Conservation (phyloP, 225 moss, liverwort and hornwort genomes). For the Rhytidiadelphus loreus region DNA sequence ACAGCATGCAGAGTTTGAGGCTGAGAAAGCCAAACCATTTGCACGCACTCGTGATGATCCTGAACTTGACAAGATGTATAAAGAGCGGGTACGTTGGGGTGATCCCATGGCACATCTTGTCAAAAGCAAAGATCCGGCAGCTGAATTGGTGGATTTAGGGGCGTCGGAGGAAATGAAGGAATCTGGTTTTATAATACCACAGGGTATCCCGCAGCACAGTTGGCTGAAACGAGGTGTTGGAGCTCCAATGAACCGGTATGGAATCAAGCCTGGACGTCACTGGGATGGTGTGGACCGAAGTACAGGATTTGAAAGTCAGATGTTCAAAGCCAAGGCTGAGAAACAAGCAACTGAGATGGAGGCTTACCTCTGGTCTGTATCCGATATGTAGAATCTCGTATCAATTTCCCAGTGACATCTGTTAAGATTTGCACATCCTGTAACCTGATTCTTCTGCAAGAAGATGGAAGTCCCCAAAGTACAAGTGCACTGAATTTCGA, state of each 20-base stretch:
- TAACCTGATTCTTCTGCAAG: neutral
- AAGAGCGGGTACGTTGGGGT: constrained; percentile 68
- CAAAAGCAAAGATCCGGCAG: constrained; percentile 41
- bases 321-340: constrained; percentile 90
- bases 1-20: constrained; percentile 56
- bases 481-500: neutral
- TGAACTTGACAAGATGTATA: constrained; percentile 66
- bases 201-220: constrained; percentile 75
- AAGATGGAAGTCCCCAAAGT: neutral
- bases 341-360: constrained; percentile 78
- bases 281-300: constrained; percentile 98
- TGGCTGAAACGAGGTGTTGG: constrained; percentile 75
- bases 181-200: constrained; percentile 84
- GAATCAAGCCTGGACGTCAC: constrained; percentile 86
- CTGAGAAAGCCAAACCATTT: constrained; percentile 80
- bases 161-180: constrained; percentile 88
- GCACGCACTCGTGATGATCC: constrained; percentile 88
- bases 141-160: constrained; percentile 68
- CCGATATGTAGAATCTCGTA: constrained; percentile 62
- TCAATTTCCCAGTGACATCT: neutral
- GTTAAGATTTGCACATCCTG: neutral
- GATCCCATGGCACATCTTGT: constrained; percentile 99
- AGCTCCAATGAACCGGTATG: constrained; percentile 83
- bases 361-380: constrained; percentile 94
- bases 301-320: constrained; percentile 69